phyloP scores from a whole-genome alignment of 2,329 filamentous ascomycete genomes.

The Aspergillus fructus region DNA sequence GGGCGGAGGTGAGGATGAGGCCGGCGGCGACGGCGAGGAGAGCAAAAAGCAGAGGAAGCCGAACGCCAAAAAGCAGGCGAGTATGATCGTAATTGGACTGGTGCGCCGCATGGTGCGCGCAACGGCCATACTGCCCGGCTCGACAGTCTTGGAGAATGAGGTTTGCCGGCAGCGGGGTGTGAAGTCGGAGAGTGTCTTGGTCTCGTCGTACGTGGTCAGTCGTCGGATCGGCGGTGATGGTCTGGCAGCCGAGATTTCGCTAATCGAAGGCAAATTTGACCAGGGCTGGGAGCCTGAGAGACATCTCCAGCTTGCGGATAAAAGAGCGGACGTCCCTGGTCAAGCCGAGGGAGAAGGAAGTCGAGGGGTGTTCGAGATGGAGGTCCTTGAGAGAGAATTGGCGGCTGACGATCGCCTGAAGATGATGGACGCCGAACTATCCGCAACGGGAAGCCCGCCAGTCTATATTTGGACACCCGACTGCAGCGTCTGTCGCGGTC shows the following conservation, averaged over 20 bases:
- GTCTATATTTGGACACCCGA: not conserved
- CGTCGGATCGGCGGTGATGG: not conserved
- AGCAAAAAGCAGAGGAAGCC: constrained; percentile 60
- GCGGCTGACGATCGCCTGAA: not conserved
- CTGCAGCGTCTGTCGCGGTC: not conserved
- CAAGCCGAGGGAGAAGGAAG: not conserved
- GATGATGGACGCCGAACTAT: not conserved
- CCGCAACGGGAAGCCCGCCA: constrained; percentile 7
- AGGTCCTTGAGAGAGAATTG: not conserved
- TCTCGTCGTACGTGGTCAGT: constrained; percentile 17
- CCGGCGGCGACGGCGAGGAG: constrained; percentile 49
- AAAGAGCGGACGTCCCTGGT: not conserved
- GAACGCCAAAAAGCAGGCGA: constrained; percentile 71
- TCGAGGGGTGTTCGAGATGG: not conserved
- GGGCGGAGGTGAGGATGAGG: constrained; percentile 49
- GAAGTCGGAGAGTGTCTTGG: not conserved
- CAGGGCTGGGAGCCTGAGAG: not conserved
- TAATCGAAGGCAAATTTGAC: constrained; percentile 13
- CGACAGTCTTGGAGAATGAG: constrained; percentile 11
- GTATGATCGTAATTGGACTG: constrained; percentile 71
- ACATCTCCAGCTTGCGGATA: constrained; percentile 10
- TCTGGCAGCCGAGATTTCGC: constrained; percentile 3
- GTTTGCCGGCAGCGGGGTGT: not conserved
- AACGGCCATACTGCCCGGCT: constrained; percentile 52
- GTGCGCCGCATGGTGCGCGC: constrained; percentile 72